Evolutionary conservation across 2,329 filamentous ascomycete genomes (phyloP).

Genomic region (Trichoderma brevicompactum): DNA sequence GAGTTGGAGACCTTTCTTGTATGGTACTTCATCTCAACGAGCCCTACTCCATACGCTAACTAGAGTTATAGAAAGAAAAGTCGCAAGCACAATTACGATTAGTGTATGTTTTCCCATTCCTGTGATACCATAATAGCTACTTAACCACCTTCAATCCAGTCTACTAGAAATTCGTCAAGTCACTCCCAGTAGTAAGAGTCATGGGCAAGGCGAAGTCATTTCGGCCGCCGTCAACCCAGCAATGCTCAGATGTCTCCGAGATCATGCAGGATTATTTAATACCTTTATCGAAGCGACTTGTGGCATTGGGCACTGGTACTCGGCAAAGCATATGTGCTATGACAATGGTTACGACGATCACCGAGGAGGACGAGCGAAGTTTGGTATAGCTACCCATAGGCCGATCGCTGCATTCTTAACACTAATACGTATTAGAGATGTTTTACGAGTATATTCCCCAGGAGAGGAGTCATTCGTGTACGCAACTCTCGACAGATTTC

Average conservation of each 20-base stretch:
- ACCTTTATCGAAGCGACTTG: constrained; percentile 8
- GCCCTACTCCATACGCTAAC: neutral
- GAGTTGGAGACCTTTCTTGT: neutral
- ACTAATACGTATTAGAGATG: neutral
- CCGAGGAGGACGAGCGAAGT: neutral
- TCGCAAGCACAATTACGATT: neutral
- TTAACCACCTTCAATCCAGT: neutral
- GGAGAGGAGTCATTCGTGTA: constrained; percentile 1
- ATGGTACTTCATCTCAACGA: neutral
- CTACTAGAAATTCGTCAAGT: constrained; percentile 6
- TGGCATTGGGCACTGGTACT: constrained; percentile 12
- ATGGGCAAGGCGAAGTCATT: constrained; percentile 5
- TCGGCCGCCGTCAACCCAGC: constrained; percentile 1
- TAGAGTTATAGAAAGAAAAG: neutral
- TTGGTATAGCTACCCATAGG: neutral
- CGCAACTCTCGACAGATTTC: neutral
- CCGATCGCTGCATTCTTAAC: neutral
- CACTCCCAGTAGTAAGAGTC: neutral
- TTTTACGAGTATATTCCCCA: constrained; percentile 9
- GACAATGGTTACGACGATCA: neutral
- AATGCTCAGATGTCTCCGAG: neutral
- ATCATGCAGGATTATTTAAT: neutral
- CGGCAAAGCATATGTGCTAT: constrained; percentile 2
- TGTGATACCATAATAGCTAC: neutral
- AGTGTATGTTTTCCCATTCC: neutral